Conservation (phyloP, 768 basidiomycete species). For the Harrya chromipes region DNA sequence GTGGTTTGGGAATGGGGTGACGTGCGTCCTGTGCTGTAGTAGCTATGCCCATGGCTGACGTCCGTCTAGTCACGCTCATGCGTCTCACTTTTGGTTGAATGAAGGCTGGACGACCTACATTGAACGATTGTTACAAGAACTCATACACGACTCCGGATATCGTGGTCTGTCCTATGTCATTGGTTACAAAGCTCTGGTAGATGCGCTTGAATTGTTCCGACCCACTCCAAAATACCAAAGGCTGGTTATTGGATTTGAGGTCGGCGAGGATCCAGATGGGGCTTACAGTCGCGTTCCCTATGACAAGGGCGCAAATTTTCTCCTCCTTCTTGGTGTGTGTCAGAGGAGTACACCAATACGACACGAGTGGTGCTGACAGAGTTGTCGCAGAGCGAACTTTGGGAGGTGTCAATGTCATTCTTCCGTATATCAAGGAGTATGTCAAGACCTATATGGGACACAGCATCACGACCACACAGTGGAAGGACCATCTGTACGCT, state of each 20-base stretch:
- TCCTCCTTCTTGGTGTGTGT: slow-evolving; percentile 74
- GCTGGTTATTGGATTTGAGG: slow-evolving; percentile 66
- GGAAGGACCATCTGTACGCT: slow-evolving; percentile 54
- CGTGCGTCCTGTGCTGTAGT: slow-evolving; percentile 41
- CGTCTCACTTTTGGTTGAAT: slow-evolving; percentile 86
- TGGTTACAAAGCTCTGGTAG: slow-evolving; percentile 68
- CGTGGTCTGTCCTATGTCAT: slow-evolving; percentile 81
- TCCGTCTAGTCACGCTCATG: slow-evolving; percentile 54
- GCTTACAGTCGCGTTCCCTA: slow-evolving; percentile 78
- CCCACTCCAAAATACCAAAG: slow-evolving; percentile 69
- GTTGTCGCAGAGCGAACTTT: slow-evolving; percentile 43
- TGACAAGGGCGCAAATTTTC: slow-evolving; percentile 86
- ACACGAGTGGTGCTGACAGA: not conserved
- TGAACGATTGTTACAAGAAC: slow-evolving; percentile 74
- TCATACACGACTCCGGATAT: slow-evolving; percentile 67
- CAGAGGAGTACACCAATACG: too few relatives aligned
- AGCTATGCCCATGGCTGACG: not conserved
- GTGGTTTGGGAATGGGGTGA: slow-evolving; percentile 92
- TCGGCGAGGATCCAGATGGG: slow-evolving; percentile 75
- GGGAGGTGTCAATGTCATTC: slow-evolving; percentile 54
- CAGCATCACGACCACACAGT: slow-evolving; percentile 56
- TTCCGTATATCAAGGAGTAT: slow-evolving; percentile 57
- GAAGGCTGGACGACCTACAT: slow-evolving; percentile 96
- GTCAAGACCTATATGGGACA: slow-evolving; percentile 52
- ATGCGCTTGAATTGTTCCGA: slow-evolving; percentile 61